Conservation (phyloP, 441 rosid species). For the Erodium texanum region DNA sequence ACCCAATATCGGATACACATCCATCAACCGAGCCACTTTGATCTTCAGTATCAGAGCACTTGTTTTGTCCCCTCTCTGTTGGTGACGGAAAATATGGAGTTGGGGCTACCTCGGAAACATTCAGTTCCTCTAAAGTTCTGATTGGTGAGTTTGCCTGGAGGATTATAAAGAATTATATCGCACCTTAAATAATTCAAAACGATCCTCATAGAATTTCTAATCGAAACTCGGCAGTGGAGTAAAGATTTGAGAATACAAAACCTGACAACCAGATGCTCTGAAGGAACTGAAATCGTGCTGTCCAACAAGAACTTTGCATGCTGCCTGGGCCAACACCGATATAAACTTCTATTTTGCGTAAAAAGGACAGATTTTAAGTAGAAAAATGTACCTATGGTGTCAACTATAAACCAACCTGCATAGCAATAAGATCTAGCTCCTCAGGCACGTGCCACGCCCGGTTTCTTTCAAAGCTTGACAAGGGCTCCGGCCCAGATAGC, state of each 20-base stretch:
- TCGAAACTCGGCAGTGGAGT: too few species aligned
- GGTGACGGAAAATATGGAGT: constrained; percentile 66
- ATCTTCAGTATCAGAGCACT: constrained; percentile 16
- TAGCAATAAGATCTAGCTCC: constrained; percentile 52
- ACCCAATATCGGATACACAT: constrained; percentile 27
- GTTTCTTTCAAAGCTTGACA: constrained; percentile 67
- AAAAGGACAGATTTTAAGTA: not conserved
- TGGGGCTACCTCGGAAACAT: constrained; percentile 54
- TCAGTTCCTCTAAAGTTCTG: constrained; percentile 70
- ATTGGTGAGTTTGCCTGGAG: constrained; percentile 74
- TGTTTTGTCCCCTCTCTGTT: constrained; percentile 32
- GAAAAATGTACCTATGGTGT: not conserved
- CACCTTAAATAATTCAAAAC: not conserved
- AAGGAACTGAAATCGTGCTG: constrained; percentile 90
- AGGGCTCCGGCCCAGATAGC: constrained; percentile 59
- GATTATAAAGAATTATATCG: constrained; percentile 13
- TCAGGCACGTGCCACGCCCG: constrained; percentile 80
- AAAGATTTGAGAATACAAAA: constrained; percentile 23
- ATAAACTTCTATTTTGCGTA: constrained; percentile 2
- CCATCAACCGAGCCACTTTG: constrained; percentile 19
- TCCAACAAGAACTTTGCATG: constrained; percentile 85
- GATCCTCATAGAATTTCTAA: not conserved
- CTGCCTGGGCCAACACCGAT: constrained; percentile 50
- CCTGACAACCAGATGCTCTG: constrained; percentile 95
- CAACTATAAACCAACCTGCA: constrained; percentile 53